Evolutionary conservation across 352 stramenopile genomes (phyloP), one percentile per base, ranked within the genome.

Genomic region (Pythium monospermum): DNA sequence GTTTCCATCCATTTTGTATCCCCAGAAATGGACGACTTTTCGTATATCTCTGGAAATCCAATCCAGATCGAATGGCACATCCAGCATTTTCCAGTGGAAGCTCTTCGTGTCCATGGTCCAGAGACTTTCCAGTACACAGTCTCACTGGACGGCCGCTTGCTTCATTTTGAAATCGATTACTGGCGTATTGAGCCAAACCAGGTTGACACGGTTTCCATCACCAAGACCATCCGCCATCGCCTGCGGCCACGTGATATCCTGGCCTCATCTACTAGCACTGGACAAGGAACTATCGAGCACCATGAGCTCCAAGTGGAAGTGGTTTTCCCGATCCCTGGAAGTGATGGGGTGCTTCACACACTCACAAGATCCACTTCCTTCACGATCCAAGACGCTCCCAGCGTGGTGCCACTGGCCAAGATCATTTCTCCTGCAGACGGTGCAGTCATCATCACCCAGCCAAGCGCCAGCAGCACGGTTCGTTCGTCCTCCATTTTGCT

Each of bases 71-170:
- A 76, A 55, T 83, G 74, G 71, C 22, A 67, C 25, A 36, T 85
- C 22, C 23, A 5, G 8, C 53, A 73, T 22, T 83, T 79, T 21
- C 74, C 74, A 21, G 38, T 26, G 0, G 50, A 71, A 6, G 67
- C 69, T 1, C 45, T 85, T 10, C 36, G 50, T 10, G 28, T 66
- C 18, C 67, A 71, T 38, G 74, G 74, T 3, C 56, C 66, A 4
- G 74, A 85, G 31, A 60, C 68, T 8, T 83, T 72, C 48, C 57
- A 69, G 32, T 85, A 79, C 31, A 49, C 53, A 11, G 25, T 83
- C 8, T 64, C 56, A 8, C 23, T 83, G 4, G 57, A 85, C 18
- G 63, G 68, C 16, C 28, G 59, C 8, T 49, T 56, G n/a, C 46
- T 79, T 26, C 25, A 52, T 1, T 75, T 63, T 6, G 71, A 85